These are phyloP conservation scores for Geosmithia morbida DNA, from an alignment of 2,329 filamentous ascomycete genomes.

Conservation along the genomic window DNA sequence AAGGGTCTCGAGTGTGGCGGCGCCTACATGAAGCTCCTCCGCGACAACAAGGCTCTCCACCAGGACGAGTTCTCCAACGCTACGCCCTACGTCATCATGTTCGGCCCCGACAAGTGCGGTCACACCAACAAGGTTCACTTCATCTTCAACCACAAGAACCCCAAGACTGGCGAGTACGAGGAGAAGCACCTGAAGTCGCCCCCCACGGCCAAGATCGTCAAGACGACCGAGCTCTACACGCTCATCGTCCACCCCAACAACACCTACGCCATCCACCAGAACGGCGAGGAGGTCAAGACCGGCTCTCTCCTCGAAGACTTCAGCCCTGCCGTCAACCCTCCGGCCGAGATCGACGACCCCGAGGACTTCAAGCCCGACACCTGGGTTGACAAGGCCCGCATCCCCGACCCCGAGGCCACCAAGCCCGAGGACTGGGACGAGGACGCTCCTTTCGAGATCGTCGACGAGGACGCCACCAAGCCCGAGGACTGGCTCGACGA, in stretches of 20 bases:
- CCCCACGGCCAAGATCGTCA: conserved; percentile 75
- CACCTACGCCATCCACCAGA: conserved; percentile 83
- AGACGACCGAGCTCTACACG: conserved; percentile 91
- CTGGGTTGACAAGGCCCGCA: conserved; percentile 91
- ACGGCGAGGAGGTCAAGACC: conserved; percentile 76
- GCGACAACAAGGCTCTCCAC: conserved; percentile 94
- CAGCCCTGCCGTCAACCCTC: conserved; percentile 80
- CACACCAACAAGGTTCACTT: conserved; percentile 97
- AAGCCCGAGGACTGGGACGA: conserved; percentile 99
- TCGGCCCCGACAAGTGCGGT: conserved; percentile 98
- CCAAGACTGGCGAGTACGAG: conserved; percentile 98
- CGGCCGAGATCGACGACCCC: conserved; percentile 85
- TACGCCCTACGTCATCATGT: conserved; percentile 99
- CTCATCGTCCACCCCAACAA: conserved; percentile 94
- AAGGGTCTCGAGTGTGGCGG: conserved; percentile 95
- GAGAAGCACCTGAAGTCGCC: conserved; percentile 92
- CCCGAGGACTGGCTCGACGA: conserved; percentile 94
- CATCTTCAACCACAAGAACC: conserved; percentile 99
- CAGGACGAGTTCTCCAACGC: conserved; percentile 96
- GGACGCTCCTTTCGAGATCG: conserved; percentile 91
- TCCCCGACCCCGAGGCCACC: conserved; percentile 78
- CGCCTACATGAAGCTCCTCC: conserved; percentile 97
- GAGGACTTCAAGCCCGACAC: conserved; percentile 88
- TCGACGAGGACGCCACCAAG: conserved; percentile 81
- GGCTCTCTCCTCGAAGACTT: conserved; percentile 93